phyloP scores from a whole-genome alignment of 768 basidiomycete species.

The Cyclocybe cylindracea region DNA sequence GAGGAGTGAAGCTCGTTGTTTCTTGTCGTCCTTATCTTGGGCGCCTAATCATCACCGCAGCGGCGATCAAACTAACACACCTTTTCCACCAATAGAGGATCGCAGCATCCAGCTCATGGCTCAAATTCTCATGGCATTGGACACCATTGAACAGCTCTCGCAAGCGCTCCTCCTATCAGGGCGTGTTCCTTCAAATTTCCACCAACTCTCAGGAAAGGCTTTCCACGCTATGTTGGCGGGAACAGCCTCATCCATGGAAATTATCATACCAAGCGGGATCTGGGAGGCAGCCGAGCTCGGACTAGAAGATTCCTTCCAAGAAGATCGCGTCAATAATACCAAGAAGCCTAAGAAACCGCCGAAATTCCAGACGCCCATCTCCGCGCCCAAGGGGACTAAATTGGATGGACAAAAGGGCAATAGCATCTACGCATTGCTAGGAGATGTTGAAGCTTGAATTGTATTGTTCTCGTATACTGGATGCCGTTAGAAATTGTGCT shows the following conservation, averaged over 20 bases:
- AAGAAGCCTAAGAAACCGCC: conserved; percentile 29
- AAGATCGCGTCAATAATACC: conserved; percentile 46
- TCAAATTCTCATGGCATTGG: conserved; percentile 59
- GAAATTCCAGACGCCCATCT: conserved; percentile 7
- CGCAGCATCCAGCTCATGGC: conserved; percentile 70
- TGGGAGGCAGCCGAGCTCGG: conserved; percentile 50
- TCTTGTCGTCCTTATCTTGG: conserved; percentile 54
- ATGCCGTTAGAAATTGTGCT: not conserved
- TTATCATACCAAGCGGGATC: conserved; percentile 31
- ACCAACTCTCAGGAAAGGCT: conserved; percentile 55
- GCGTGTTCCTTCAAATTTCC: conserved; percentile 44
- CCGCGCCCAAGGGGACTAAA: conserved; percentile 3
- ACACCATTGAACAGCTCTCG: conserved; percentile 59
- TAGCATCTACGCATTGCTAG: conserved; percentile 45
- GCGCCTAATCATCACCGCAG: conserved; percentile 6
- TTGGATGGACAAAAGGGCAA: conserved; percentile 4
- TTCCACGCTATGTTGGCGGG: conserved; percentile 59
- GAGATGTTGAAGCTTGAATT: conserved; percentile 28
- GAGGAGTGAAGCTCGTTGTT: conserved; percentile 54
- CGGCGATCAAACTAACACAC: conserved; percentile 10
- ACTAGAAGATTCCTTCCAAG: conserved; percentile 48
- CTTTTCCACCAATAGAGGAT: conserved; percentile 45
- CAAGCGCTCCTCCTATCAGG: conserved; percentile 61
- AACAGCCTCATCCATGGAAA: conserved; percentile 13
- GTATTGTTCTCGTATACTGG: not conserved